phyloP scores from a whole-genome alignment of 495 filamentous ascomycete genomes.

The Poronia punctata region DNA sequence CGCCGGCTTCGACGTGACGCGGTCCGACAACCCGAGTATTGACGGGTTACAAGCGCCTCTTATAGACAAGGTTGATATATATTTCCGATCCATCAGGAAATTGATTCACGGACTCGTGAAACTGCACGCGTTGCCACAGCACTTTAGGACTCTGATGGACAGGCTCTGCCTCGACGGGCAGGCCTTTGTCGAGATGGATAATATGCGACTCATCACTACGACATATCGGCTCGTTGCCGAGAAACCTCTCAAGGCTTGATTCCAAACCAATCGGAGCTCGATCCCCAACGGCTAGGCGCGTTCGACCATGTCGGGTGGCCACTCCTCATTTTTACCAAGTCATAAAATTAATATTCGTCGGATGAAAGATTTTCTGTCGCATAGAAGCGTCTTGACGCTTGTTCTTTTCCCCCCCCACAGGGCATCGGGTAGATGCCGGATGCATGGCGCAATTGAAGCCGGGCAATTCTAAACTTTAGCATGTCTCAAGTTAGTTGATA shows the following conservation, averaged over 20 bases:
- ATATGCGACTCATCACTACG: constrained; percentile 51
- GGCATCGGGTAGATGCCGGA: background rate
- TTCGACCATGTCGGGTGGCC: no score
- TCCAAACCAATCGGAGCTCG: no score
- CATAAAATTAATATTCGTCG: no score
- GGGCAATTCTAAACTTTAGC: background rate
- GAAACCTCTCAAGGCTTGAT: constrained; percentile 35
- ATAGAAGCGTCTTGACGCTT: constrained; percentile 1
- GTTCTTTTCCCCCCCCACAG: background rate
- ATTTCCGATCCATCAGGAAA: constrained; percentile 51
- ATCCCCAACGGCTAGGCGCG: no score
- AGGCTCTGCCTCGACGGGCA: constrained; percentile 54
- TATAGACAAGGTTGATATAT: constrained; percentile 54
- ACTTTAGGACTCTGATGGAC: constrained; percentile 58
- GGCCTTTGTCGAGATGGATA: constrained; percentile 59
- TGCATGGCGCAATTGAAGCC: constrained; percentile 2
- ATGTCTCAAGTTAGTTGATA: background rate
- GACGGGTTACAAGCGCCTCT: constrained; percentile 52
- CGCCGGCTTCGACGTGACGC: constrained; percentile 48
- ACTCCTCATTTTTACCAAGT: no score
- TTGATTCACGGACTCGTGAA: constrained; percentile 48
- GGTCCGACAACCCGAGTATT: constrained; percentile 52
- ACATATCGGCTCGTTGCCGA: constrained; percentile 56
- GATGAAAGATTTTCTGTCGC: background rate
- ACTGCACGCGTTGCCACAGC: constrained; percentile 44